phyloP scores from a whole-genome alignment of 23 red algal species.

The Cyanidiococcus yangmingshanensis region DNA sequence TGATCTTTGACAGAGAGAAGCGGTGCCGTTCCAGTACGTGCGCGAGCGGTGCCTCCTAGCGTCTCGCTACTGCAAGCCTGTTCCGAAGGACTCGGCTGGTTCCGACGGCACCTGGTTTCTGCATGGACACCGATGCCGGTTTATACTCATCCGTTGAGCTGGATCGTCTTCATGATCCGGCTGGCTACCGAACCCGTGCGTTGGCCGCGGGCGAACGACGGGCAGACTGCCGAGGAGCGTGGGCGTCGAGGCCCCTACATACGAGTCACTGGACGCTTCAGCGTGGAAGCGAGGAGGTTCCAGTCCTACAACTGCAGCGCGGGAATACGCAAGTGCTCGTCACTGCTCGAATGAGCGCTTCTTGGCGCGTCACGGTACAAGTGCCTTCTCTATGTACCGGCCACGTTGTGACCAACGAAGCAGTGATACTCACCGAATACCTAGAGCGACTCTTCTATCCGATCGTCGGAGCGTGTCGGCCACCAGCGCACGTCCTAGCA shows the following conservation, averaged over 20 bases:
- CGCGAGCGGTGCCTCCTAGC: too few relatives aligned
- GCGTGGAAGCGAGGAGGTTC: background rate
- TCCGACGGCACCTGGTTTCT: too few relatives aligned
- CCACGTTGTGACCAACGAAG: background rate
- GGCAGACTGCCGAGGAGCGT: background rate
- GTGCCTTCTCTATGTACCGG: background rate
- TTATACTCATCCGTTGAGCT: background rate
- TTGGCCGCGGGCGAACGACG: background rate
- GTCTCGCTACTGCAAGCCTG: too few relatives aligned
- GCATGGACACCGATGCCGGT: background rate
- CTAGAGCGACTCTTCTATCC: background rate
- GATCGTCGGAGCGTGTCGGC: background rate
- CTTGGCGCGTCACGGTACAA: background rate
- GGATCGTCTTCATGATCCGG: background rate
- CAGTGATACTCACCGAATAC: background rate
- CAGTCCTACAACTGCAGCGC: background rate
- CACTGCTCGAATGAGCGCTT: background rate
- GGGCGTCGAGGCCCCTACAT: background rate
- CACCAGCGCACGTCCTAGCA: background rate
- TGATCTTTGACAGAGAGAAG: too few relatives aligned
- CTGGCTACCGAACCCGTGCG: background rate
- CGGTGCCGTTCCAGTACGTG: too few relatives aligned
- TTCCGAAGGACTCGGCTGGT: too few relatives aligned
- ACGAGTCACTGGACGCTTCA: background rate
- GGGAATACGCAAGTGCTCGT: background rate